Base-by-base conservation (phyloP, 208 protist genomes). In the Trypanosoma mega region DNA sequence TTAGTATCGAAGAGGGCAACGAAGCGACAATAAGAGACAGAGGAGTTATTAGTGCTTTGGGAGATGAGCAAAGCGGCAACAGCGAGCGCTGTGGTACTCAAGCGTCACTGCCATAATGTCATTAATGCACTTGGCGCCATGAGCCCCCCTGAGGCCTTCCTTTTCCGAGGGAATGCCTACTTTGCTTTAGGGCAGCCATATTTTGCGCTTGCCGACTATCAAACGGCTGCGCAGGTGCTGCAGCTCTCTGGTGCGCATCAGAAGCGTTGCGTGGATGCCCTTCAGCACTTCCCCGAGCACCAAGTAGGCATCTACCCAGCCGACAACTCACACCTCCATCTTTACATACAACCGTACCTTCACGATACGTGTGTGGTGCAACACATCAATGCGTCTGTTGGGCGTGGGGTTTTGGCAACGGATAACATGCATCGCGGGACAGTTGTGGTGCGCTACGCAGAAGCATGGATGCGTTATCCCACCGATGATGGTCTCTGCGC, bases 81-180 rank as follows among this genome's bases (percentile, higher is more conserved):
- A 30, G 23, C 57, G 12, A 73, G 65, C n/a, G 79, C 85, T 20
- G 60, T 77, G 9, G 64, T 59, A 21, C 78, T 94, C 1, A 85
- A 89, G 69, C 64, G 74, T 8, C 82, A 90, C 45, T 94, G 88
- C 68, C 80, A 85, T 63, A 68, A 75, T 54, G 72, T 92, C 18
- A 92, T 94, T 58, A 80, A 88, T 56, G 80, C 80, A n/a, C 66
- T 94, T 9, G 85, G 88, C 21, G 61, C 88, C 8, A 53, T 73
- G 29, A 84, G 74, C 8, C 85, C 85, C 20, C 85, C 88, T 1
- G 85, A 94, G 68, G 83, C 75, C 0, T 94, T 94, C 61, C 68
- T 94, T 39, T 92, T 78, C 60, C 82, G 88, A 41, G 88, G 82
- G 14, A 92, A 94, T 70, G 88, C 88, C 39, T 94, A 94, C 70